Evolutionary conservation across 768 basidiomycete genomes (phyloP).

Genomic region (Amanita brunnescens): DNA sequence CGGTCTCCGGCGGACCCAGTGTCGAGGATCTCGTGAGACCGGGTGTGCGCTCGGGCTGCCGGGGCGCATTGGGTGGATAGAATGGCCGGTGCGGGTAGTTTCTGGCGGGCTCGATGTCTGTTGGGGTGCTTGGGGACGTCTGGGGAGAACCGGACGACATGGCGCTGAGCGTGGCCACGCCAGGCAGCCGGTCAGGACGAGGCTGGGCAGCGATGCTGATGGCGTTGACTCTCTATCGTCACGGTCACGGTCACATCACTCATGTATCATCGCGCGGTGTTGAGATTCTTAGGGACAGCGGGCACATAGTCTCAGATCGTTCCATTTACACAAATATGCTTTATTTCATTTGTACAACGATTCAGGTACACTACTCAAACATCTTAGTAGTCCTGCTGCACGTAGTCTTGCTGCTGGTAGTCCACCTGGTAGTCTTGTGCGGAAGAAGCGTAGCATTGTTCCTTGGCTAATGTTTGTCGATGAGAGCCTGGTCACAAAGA

Average conservation of each 20-base stretch:
- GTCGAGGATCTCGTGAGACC: constrained; percentile 62
- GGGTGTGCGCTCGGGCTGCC: constrained; percentile 42
- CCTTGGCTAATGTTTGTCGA: no score
- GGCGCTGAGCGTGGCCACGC: constrained; percentile 2
- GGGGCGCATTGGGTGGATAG: constrained; percentile 21
- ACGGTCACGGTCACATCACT: neutral
- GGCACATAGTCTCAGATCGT: neutral
- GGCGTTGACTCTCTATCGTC: neutral
- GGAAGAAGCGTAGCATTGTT: neutral
- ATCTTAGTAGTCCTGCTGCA: neutral
- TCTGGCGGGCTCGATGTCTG: constrained; percentile 19
- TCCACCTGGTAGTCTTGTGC: neutral
- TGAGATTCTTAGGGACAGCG: no score
- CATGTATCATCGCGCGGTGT: no score
- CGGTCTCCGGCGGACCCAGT: constrained; percentile 43
- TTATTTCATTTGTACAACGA: neutral
- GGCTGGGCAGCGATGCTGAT: neutral
- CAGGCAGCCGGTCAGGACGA: neutral
- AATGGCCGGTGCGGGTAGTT: constrained; percentile 10
- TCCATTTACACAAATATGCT: no score
- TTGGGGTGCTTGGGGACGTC: constrained; percentile 15
- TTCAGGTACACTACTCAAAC: no score
- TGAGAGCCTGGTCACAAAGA: no score
- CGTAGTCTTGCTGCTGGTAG: neutral
- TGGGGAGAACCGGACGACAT: constrained; percentile 6